Conservation (phyloP, 495 filamentous ascomycete genomes). For the Penicillium bovifimosum region DNA sequence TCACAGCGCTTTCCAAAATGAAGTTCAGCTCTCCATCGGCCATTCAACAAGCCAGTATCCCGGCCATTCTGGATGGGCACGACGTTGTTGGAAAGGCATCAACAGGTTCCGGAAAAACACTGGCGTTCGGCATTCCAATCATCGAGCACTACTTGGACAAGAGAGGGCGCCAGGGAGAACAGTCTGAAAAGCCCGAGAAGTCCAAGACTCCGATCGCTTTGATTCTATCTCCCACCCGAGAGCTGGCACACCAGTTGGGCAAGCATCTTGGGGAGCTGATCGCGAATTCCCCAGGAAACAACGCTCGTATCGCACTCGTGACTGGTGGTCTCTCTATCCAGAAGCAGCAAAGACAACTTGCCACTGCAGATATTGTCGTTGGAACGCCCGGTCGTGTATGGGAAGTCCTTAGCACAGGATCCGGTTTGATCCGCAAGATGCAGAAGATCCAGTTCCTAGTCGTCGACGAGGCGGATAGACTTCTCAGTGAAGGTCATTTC, state of each 20-base stretch:
- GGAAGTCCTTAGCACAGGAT: conserved; percentile 75
- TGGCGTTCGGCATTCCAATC: conserved; percentile 74
- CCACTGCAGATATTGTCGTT: conserved; percentile 75
- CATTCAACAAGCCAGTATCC: conserved; percentile 74
- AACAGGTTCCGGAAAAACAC: conserved; percentile 94
- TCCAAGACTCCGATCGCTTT: conserved; percentile 61
- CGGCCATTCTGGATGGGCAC: conserved; percentile 73
- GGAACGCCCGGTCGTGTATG: conserved; percentile 90
- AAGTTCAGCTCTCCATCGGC: conserved; percentile 73
- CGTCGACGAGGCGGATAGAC: conserved; percentile 88
- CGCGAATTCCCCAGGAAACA: conserved; percentile 48
- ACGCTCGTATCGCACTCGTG: conserved; percentile 68
- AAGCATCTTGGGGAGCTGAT: conserved; percentile 74
- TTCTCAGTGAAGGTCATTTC: conserved; percentile 90
- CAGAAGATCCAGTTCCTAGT: conserved; percentile 73
- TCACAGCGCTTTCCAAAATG: conserved; percentile 70
- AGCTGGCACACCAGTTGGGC: conserved; percentile 84
- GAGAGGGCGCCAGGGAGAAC: conserved; percentile 17
- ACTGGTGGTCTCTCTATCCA: conserved; percentile 89
- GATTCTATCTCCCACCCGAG: conserved; percentile 87
- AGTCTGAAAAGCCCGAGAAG: conserved; percentile 20
- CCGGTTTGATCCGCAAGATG: conserved; percentile 58
- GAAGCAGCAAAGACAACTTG: conserved; percentile 81
- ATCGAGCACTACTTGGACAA: conserved; percentile 43
- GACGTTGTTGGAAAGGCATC: conserved; percentile 94